Conservation (phyloP, 169 alveolate species). For the Plasmodium vivax region DNA sequence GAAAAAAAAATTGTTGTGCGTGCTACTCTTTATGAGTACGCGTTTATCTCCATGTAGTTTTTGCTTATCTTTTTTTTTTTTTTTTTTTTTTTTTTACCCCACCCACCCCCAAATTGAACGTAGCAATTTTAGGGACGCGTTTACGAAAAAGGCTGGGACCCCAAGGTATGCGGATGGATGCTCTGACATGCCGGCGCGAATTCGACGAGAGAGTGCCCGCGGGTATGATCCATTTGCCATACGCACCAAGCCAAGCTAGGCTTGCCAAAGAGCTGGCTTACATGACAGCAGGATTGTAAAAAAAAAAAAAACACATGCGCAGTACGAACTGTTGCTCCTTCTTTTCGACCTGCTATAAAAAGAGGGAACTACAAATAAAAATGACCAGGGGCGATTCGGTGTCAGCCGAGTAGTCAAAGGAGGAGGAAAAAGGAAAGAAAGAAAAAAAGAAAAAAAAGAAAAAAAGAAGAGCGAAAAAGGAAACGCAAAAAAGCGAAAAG, state of each 20-base stretch:
- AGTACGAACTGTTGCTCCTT: not conserved
- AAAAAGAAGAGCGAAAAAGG: not conserved
- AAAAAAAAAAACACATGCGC: not conserved
- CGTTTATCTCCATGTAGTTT: not conserved
- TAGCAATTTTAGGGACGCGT: not conserved
- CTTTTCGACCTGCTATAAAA: not conserved
- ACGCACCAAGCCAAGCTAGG: not conserved
- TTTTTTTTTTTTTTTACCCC: not conserved
- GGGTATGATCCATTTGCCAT: not conserved
- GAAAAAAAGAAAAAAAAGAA: not conserved
- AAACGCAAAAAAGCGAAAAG: not conserved
- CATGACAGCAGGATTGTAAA: not conserved
- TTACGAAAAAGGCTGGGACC: not conserved
- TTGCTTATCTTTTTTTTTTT: not conserved
- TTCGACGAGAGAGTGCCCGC: not conserved
- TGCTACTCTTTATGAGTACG: not conserved
- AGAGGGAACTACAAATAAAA: not conserved
- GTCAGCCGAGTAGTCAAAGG: not conserved
- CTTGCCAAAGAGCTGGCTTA: not conserved
- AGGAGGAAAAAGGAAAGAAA: not conserved
- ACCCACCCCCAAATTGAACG: not conserved
- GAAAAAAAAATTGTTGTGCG: not conserved
- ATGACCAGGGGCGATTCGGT: not conserved
- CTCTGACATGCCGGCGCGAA: not conserved
- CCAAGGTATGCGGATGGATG: not conserved